phyloP scores from a whole-genome alignment of 495 filamentous ascomycete genomes.

The Tuber borchii region DNA sequence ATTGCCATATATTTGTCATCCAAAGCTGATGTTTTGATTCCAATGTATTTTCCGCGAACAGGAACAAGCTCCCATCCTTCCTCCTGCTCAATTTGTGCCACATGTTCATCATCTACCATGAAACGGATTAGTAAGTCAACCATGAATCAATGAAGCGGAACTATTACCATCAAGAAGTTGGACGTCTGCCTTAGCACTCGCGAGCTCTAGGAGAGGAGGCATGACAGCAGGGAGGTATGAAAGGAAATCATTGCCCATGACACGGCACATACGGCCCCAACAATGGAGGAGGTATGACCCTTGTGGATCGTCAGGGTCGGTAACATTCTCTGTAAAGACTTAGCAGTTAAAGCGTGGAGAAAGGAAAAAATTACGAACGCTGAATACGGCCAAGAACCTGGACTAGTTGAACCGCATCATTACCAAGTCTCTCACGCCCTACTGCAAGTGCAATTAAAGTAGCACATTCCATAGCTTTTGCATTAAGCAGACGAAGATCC shows the following conservation, averaged over 20 bases:
- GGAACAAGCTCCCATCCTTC: slow-evolving; percentile 98
- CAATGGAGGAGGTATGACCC: slow-evolving; percentile 96
- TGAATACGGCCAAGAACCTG: slow-evolving; percentile 82
- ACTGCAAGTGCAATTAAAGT: slow-evolving; percentile 94
- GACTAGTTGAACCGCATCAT: slow-evolving; percentile 77
- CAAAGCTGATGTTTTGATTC: slow-evolving; percentile 91
- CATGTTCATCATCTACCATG: slow-evolving; percentile 71
- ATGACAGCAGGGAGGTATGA: slow-evolving; percentile 89
- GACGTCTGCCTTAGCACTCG: slow-evolving; percentile 93
- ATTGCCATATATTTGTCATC: slow-evolving; percentile 99
- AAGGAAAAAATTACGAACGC: slow-evolving; percentile 37
- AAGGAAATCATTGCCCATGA: slow-evolving; percentile 81
- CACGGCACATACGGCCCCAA: slow-evolving; percentile 98
- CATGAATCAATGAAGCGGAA: neutral
- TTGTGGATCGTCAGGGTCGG: slow-evolving; percentile 91
- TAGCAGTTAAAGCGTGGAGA: neutral
- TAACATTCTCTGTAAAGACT: slow-evolving; percentile 55
- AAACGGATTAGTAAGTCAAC: slow-evolving; percentile 18
- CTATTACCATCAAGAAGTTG: slow-evolving; percentile 67
- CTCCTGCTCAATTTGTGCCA: slow-evolving; percentile 84
- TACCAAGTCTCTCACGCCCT: slow-evolving; percentile 81
- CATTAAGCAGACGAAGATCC: slow-evolving; percentile 81
- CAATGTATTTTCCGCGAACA: slow-evolving; percentile 92
- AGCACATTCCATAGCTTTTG: slow-evolving; percentile 99
- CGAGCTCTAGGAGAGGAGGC: slow-evolving; percentile 84